These are phyloP conservation scores for Lepidium didymum DNA, from an alignment of 345 rosid species.

Conservation along the genomic window DNA sequence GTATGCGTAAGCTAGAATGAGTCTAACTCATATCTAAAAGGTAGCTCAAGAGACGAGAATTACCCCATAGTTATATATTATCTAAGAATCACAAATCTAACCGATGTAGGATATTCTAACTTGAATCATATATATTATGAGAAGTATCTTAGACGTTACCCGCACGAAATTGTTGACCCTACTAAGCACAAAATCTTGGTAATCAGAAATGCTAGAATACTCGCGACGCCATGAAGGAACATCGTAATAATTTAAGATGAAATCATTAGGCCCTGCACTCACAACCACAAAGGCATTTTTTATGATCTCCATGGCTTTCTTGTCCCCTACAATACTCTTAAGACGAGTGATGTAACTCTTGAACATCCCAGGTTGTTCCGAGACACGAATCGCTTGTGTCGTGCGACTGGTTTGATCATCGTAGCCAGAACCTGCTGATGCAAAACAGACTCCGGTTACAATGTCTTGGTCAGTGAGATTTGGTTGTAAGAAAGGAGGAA, in stretches of 20 bases:
- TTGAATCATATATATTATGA: too few species aligned
- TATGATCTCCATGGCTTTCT: constrained; percentile 29
- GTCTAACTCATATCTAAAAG: too few species aligned
- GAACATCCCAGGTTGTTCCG: background rate
- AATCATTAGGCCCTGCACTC: constrained; percentile 41
- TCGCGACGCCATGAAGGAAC: background rate
- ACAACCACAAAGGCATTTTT: constrained; percentile 25
- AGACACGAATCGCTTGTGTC: background rate
- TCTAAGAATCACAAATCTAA: too few species aligned
- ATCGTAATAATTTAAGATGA: background rate
- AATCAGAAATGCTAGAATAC: background rate
- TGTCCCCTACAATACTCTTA: constrained; percentile 22
- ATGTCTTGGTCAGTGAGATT: constrained; percentile 1
- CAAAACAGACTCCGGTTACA: background rate
- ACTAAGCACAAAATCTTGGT: background rate
- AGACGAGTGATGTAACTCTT: background rate
- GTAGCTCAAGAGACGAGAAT: too few species aligned
- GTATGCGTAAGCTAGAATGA: too few species aligned
- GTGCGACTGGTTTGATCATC: background rate
- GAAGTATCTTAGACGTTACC: background rate
- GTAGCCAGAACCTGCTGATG: background rate
- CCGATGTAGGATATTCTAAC: too few species aligned
- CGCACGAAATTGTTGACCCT: background rate
- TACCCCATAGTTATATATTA: too few species aligned
- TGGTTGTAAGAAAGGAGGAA: constrained; percentile 3